Base-by-base conservation (phyloP, 2,329 filamentous ascomycete species). In the Fusarium verticillioides region DNA sequence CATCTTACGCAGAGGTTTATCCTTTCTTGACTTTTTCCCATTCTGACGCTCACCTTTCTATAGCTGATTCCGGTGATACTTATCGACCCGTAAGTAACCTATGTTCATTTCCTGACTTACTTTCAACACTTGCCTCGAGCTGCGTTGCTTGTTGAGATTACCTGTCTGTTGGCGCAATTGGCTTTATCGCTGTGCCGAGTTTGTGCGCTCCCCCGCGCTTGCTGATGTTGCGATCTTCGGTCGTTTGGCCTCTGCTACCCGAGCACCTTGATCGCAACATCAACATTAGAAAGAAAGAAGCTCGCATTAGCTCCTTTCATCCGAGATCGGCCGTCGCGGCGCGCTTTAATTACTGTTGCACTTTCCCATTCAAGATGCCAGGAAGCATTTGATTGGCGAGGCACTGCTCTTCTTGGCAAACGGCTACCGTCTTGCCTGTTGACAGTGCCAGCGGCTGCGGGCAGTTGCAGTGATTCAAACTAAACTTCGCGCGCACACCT, bases 61-160 rank as follows among this genome's bases (percentile, higher is more conserved):
- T 82, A 90, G 88, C 88, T 81, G 88, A 90, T 78, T 86, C 87
- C 78, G 87, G 87, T 82, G 88, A 90, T 79, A 90, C 84, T 74
- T 90, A 90, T 82, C 87, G 88, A 81, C 87, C 88, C 79, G 88
- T 88, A 83, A 88, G 87, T 87, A 74, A 62, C 56, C 58, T 62
- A 58, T 26, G 71, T 63, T 66, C 63, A 44, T 73, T 69, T 49
- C 42, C 42, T 50, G 62, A 59, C 69, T 59, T 53, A 44, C 47
- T 56, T 54, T 57, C 52, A 62, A 58, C 40, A 19, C 54, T 74
- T 50, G 16, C 40, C 63, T 53, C 54, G 49, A 66, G 66, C 36
- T 43, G 61, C 43, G 52, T 23, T 68, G 43, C 42, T 49, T 54
- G 49, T 60, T 63, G 53, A 40, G 32, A 47, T 42, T 66, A 26